phyloP scores from a whole-genome alignment of 768 basidiomycete genomes.

The Boletus patriciae region DNA sequence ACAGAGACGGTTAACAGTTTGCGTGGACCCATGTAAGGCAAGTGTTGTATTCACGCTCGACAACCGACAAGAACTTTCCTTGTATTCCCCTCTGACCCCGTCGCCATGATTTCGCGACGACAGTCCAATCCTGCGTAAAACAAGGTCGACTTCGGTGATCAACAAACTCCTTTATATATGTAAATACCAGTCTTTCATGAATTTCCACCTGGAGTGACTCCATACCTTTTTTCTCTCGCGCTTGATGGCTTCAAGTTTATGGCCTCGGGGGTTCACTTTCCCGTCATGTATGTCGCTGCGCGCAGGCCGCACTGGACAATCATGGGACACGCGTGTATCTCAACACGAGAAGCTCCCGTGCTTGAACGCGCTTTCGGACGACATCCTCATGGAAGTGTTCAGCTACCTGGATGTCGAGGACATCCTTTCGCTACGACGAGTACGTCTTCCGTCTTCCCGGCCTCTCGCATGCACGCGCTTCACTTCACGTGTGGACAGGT shows the following conservation, averaged over 20 bases:
- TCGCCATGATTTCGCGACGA: slow-evolving; percentile 25
- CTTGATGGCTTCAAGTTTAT: slow-evolving; percentile 25
- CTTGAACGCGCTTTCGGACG: slow-evolving; percentile 36
- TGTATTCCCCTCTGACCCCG: slow-evolving; percentile 20
- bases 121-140: slow-evolving; percentile 16
- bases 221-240: slow-evolving; percentile 5
- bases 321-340: slow-evolving; percentile 28
- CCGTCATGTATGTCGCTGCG: slow-evolving; percentile 15
- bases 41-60: slow-evolving; percentile 22
- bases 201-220: not conserved
- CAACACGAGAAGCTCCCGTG: slow-evolving; percentile 28
- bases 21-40: slow-evolving; percentile 16
- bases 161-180: slow-evolving; percentile 19
- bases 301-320: slow-evolving; percentile 14
- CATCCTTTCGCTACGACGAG: slow-evolving; percentile 38
- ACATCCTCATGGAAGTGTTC: slow-evolving; percentile 41
- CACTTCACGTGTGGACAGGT: slow-evolving; percentile 40
- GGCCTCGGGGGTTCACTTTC: slow-evolving; percentile 24
- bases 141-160: slow-evolving; percentile 18
- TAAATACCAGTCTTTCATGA: slow-evolving; percentile 17
- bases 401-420: slow-evolving; percentile 39
- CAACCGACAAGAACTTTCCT: slow-evolving; percentile 16
- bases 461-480: not conserved
- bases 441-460: slow-evolving; percentile 19
- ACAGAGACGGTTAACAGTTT: not conserved